Evolutionary conservation across 495 filamentous ascomycete species (phyloP).

Genomic region (Penicillium pulvis): DNA sequence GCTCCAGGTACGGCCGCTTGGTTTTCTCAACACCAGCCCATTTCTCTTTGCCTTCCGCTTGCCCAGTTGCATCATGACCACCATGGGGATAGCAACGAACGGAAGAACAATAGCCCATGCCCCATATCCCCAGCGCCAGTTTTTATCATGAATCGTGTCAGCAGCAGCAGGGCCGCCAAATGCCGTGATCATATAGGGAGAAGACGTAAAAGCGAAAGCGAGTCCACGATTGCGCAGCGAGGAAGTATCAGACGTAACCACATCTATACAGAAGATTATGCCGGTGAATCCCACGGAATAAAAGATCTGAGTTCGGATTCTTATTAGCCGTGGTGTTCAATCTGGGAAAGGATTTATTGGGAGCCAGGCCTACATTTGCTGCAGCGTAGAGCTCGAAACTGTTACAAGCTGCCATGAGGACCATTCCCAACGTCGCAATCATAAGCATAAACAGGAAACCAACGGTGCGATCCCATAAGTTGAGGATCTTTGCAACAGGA

Average conservation of each 20-base stretch:
- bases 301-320: slow-evolving; percentile 26
- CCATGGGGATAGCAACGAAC: slow-evolving; percentile 50
- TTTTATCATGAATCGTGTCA: slow-evolving; percentile 10
- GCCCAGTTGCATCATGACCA: slow-evolving; percentile 22
- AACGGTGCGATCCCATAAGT: slow-evolving; percentile 61
- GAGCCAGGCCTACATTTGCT: slow-evolving; percentile 34
- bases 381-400: slow-evolving; percentile 47
- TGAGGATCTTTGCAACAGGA: slow-evolving; percentile 65
- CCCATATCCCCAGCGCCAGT: slow-evolving; percentile 61
- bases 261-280: slow-evolving; percentile 32
- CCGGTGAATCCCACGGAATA: slow-evolving; percentile 55
- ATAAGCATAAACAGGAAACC: slow-evolving; percentile 49
- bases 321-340: background rate
- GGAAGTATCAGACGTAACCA: slow-evolving; percentile 55
- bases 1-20: slow-evolving; percentile 33
- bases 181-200: slow-evolving; percentile 48
- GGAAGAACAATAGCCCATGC: slow-evolving; percentile 57
- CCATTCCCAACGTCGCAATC: slow-evolving; percentile 38
- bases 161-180: slow-evolving; percentile 27
- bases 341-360: background rate
- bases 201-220: slow-evolving; percentile 56
- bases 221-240: slow-evolving; percentile 57
- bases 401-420: slow-evolving; percentile 49
- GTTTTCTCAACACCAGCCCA: slow-evolving; percentile 31
- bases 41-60: slow-evolving; percentile 49